Evolutionary conservation across 441 rosid species (phyloP), one percentile per base, ranked within the genome.

Genomic region (Isatis lusitanica): DNA sequence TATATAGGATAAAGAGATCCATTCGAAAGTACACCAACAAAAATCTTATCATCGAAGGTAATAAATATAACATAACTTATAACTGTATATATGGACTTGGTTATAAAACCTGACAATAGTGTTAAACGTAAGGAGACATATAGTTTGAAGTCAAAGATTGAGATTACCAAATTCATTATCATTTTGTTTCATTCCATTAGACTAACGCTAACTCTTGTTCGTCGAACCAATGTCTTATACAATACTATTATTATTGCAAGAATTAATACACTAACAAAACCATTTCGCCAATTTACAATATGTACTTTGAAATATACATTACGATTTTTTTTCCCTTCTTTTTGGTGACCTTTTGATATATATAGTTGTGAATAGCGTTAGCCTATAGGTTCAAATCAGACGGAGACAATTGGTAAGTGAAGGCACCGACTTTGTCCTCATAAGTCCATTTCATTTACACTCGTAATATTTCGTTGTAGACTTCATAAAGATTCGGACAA

Each of bases 351-450:
- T 18, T 40, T 11, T 40, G 62, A 40, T 26, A 17, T 40, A 43
- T n/a, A 42, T 12, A 33, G 12, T 67, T 74, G 78, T 74, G 74
- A 75, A 61, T 43, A 57, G 35, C 48, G n/a, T 70, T 56, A 64
- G 63, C 35, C 57, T 64, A 70, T 40, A 40, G 57, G 80, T 71
- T 76, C 57, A 76, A 21, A 71, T 71, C 73, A 76, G 76, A 71
- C 51, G 51, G 56, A 51, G 80, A 76, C 80, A 71, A 59, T 50
- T 39, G 43, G 68, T 51, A 58, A 57, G 39, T 70, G 80, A 65
- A 76, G 80, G 76, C 80, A 76, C 80, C 80, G 76, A 76, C 80
- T 24, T 64, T 48, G 17, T 58, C 36, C 72, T 71, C 80, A 63
- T 70, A 58, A 42, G 80, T 76, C 80, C 52, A 70, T 76, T 71